Evolutionary conservation across 2,329 filamentous ascomycete genomes (phyloP).

Genomic region (Penicillium sp.): DNA sequence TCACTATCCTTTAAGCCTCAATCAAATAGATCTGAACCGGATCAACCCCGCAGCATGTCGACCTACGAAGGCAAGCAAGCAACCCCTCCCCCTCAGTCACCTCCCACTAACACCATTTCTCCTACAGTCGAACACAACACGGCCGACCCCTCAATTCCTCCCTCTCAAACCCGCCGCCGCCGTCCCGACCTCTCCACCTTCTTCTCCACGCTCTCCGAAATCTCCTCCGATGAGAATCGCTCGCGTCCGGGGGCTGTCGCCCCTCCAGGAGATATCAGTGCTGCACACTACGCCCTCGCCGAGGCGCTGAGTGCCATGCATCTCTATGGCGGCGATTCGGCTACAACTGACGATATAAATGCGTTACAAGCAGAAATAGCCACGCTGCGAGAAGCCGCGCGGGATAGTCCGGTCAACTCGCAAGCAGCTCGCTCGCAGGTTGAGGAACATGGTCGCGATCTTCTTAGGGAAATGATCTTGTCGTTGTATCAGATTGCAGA

Average conservation of each 20-base stretch:
- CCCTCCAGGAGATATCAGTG: conserved; percentile 64
- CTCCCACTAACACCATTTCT: conserved; percentile 1
- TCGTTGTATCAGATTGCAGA: conserved; percentile 61
- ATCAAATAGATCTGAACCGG: conserved; percentile 4
- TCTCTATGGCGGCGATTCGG: conserved; percentile 37
- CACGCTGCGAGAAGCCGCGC: conserved; percentile 31
- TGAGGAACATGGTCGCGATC: conserved; percentile 38
- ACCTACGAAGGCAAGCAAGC: conserved; percentile 44
- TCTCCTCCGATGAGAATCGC: conserved; percentile 56
- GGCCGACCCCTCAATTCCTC: conserved; percentile 32
- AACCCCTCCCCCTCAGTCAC: not conserved
- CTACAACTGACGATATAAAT: not conserved
- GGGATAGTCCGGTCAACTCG: conserved; percentile 22
- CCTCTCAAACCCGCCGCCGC: conserved; percentile 46
- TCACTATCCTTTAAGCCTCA: conserved; percentile 13
- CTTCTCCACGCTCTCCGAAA: conserved; percentile 64
- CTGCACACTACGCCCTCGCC: conserved; percentile 63
- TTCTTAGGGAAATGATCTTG: conserved; percentile 62
- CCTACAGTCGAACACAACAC: conserved; percentile 50
- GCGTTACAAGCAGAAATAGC: not conserved
- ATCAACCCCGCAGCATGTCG: conserved; percentile 39
- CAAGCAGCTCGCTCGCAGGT: conserved; percentile 19
- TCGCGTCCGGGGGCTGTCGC: conserved; percentile 64
- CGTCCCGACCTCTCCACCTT: conserved; percentile 69
- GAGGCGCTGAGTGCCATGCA: conserved; percentile 66